These are phyloP conservation scores for Fusarium compactum DNA, from an alignment of 2,329 filamentous ascomycete genomes.

Conservation along the genomic window DNA sequence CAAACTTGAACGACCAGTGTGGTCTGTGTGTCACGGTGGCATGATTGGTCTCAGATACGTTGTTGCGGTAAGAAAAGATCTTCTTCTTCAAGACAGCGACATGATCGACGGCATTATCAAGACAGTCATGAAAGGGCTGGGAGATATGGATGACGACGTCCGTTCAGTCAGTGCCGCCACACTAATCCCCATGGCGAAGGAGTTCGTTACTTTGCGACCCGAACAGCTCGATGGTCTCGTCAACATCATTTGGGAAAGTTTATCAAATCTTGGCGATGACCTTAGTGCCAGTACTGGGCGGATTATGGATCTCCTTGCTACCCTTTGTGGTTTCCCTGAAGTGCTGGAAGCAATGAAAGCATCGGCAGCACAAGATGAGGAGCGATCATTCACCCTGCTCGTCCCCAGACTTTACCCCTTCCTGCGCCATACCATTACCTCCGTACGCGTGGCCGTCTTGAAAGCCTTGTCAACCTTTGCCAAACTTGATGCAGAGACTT, in stretches of 20 bases:
- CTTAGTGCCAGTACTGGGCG: conserved; percentile 96
- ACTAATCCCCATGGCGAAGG: conserved; percentile 92
- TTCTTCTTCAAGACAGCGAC: conserved; percentile 83
- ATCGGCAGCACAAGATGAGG: conserved; percentile 84
- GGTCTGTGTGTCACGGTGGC: conserved; percentile 96
- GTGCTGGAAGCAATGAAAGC: conserved; percentile 94
- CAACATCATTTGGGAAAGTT: conserved; percentile 95
- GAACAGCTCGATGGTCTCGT: conserved; percentile 83
- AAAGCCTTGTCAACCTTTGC: conserved; percentile 94
- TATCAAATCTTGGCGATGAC: conserved; percentile 96
- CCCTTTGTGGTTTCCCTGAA: conserved; percentile 92
- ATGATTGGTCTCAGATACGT: conserved; percentile 98
- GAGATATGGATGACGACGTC: conserved; percentile 93
- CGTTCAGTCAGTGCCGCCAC: conserved; percentile 98
- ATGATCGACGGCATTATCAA: conserved; percentile 94
- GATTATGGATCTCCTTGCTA: conserved; percentile 97
- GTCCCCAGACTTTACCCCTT: conserved; percentile 97
- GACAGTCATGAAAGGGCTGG: conserved; percentile 94
- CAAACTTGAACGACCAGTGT: conserved; percentile 78
- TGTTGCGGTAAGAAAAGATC: conserved; percentile 92
- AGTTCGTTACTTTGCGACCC: conserved; percentile 89
- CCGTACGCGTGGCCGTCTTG: conserved; percentile 90
- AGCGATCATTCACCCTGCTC: conserved; percentile 90
- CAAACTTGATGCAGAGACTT: conserved; percentile 81
- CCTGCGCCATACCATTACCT: conserved; percentile 95